phyloP scores from a whole-genome alignment of 768 basidiomycete species.

The Erythrobasidium yunnanense region DNA sequence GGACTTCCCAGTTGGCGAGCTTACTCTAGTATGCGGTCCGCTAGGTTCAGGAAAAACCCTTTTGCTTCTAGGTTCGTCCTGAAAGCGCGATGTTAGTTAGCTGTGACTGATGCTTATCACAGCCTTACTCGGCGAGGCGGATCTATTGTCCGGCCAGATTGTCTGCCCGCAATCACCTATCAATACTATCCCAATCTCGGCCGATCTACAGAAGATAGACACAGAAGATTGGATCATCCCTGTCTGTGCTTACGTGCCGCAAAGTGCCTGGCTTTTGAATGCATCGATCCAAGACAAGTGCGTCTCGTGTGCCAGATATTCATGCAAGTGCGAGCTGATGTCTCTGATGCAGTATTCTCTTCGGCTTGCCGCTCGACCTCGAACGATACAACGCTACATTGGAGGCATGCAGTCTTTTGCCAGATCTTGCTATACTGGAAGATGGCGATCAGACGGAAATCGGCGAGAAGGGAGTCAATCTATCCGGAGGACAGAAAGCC shows the following conservation, averaged over 20 bases:
- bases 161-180: constrained; percentile 28
- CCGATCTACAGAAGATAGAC: constrained; percentile 46
- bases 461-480: constrained; percentile 35
- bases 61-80: constrained; percentile 22
- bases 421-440: constrained; percentile 62
- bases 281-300: constrained; percentile 30
- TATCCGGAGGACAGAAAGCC: constrained; percentile 34
- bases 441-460: constrained; percentile 61
- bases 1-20: constrained; percentile 56
- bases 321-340: constrained; percentile 49
- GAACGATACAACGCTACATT: constrained; percentile 58
- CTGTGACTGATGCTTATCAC: background rate
- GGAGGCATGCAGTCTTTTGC: constrained; percentile 59
- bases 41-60: constrained; percentile 20
- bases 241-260: constrained; percentile 54
- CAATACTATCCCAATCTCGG: constrained; percentile 33
- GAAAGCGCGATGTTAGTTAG: constrained; percentile 23
- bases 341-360: constrained; percentile 48
- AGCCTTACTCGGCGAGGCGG: constrained; percentile 38
- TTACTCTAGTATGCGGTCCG: constrained; percentile 40
- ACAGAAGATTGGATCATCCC: constrained; percentile 42
- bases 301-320: constrained; percentile 58
- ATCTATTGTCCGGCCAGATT: constrained; percentile 35
- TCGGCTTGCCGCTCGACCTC: constrained; percentile 55
- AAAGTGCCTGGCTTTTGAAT: constrained; percentile 53